Percentiles rank a stretch among this genome's conserved stretches.
phyloP scores from a whole-genome alignment of 352 stramenopile species.

The Discostella stelligera region DNA sequence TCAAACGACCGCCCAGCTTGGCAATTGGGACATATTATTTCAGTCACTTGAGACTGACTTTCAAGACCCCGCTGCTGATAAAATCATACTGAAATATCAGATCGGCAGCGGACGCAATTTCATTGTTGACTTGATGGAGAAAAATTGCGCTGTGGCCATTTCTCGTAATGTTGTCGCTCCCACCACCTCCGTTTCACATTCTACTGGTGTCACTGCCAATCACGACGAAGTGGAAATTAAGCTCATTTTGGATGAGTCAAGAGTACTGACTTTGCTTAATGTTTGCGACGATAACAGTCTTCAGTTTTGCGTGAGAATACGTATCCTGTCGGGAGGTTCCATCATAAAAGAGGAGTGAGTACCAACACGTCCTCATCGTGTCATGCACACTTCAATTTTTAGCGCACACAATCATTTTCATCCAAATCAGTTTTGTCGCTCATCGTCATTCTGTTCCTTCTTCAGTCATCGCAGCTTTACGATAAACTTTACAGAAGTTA shows the following conservation, averaged over 20 bases:
- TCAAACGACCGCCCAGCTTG: background rate
- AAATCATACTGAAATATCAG: slow-evolving; percentile 43
- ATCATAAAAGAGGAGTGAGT: slow-evolving; percentile 42
- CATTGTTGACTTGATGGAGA: slow-evolving; percentile 30
- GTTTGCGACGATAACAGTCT: slow-evolving; percentile 27
- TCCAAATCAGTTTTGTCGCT: background rate
- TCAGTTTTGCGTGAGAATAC: slow-evolving; percentile 28
- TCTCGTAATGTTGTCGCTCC: slow-evolving; percentile 15
- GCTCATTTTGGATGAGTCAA: slow-evolving; percentile 34
- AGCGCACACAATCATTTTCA: background rate
- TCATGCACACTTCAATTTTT: background rate
- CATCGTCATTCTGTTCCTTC: background rate
- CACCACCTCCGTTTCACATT: background rate
- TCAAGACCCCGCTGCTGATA: slow-evolving; percentile 9
- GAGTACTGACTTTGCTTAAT: slow-evolving; percentile 27
- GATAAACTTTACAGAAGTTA: background rate
- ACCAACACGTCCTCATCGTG: background rate
- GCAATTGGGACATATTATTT: slow-evolving; percentile 39
- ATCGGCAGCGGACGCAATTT: slow-evolving; percentile 21
- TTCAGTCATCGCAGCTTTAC: background rate
- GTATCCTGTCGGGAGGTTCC: slow-evolving; percentile 22
- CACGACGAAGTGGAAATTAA: slow-evolving; percentile 36
- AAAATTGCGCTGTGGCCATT: slow-evolving; percentile 23
- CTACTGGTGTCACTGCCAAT: background rate
- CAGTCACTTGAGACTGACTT: slow-evolving; percentile 32